Evolutionary conservation across 345 rosid species (phyloP).

Genomic region (Euphorbia peplus): DNA sequence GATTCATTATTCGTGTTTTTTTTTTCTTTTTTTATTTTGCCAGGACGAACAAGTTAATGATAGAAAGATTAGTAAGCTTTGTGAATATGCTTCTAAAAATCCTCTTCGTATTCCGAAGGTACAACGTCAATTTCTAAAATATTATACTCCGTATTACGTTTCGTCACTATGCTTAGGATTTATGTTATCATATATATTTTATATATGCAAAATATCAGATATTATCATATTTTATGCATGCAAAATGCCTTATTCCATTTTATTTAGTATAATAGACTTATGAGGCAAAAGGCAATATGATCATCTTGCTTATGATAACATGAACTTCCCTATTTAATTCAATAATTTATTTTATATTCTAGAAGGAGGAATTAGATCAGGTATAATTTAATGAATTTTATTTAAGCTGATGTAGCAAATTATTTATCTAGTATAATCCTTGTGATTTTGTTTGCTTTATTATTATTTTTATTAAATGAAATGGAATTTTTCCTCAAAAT

Average conservation of each 20-base stretch:
- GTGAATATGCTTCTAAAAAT: slow-evolving; percentile 67
- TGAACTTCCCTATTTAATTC: not conserved
- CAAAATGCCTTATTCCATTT: not conserved
- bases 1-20: not conserved
- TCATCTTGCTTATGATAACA: not conserved
- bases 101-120: slow-evolving; percentile 78
- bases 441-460: not conserved
- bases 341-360: not conserved
- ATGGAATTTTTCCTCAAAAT: too few relatives aligned
- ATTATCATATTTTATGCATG: not conserved
- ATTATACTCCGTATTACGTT: too few relatives aligned
- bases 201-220: not conserved
- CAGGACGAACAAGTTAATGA: slow-evolving; percentile 51
- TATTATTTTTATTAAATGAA: not conserved
- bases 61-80: slow-evolving; percentile 44
- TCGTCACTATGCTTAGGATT: not conserved
- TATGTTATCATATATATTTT: not conserved
- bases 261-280: too few relatives aligned
- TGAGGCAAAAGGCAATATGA: not conserved
- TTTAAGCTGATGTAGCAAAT: not conserved
- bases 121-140: not conserved
- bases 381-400: not conserved
- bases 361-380: not conserved
- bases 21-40: slow-evolving; percentile 6
- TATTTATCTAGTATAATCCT: not conserved